Conservation (phyloP, 306 rosid genomes). For the Spatholobus suberectus region DNA sequence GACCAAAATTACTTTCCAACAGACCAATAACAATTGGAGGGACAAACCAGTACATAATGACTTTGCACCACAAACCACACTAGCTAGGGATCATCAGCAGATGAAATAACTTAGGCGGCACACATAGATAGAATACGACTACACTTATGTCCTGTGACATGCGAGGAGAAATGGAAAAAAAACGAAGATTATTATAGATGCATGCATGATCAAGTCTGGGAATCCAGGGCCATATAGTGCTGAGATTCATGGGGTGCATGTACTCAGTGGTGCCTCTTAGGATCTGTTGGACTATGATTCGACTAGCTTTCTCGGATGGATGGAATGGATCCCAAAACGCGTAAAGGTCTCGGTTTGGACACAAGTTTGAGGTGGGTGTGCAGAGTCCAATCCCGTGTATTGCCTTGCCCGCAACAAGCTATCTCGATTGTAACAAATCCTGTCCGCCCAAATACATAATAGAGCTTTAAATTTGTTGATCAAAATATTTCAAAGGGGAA, state of each 20-base stretch:
- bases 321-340: slow-evolving; percentile 92
- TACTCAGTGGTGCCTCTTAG: slow-evolving; percentile 57
- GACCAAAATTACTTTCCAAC: slow-evolving; percentile 21
- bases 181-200: neutral
- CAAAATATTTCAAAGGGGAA: too few relatives aligned
- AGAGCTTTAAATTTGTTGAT: neutral
- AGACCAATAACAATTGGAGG: neutral
- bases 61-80: slow-evolving; percentile 33
- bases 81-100: slow-evolving; percentile 8
- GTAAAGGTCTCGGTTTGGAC: slow-evolving; percentile 69
- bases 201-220: slow-evolving; percentile 33
- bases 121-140: neutral
- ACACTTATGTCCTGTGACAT: neutral
- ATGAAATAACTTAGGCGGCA: neutral
- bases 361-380: slow-evolving; percentile 65
- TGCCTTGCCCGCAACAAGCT: slow-evolving; percentile 86
- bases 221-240: slow-evolving; percentile 71
- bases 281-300: slow-evolving; percentile 66
- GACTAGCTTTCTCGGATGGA: slow-evolving; percentile 74
- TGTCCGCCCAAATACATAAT: slow-evolving; percentile 41
- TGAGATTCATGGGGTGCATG: slow-evolving; percentile 90
- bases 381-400: slow-evolving; percentile 78
- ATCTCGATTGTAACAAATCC: slow-evolving; percentile 67
- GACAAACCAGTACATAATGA: slow-evolving; percentile 5
- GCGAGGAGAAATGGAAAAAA: neutral